Percentiles rank a stretch among this genome's conserved stretches.
phyloP scores from a whole-genome alignment of 177 flowering plant genomes.

The Vitis hybrid region DNA sequence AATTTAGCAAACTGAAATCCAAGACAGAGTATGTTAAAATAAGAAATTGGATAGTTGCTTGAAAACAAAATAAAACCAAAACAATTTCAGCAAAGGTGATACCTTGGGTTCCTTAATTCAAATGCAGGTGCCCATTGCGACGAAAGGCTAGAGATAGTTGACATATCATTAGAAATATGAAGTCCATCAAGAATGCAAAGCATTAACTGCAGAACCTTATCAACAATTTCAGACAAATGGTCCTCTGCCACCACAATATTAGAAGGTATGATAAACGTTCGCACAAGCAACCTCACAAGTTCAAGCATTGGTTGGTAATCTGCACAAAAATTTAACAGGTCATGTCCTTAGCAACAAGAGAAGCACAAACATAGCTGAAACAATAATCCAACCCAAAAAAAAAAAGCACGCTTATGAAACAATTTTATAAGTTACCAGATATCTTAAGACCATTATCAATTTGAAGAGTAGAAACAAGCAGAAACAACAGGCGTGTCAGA shows the following conservation, averaged over 20 bases:
- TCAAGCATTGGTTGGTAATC: conserved; percentile 46
- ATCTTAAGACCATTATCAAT: conserved; percentile 32
- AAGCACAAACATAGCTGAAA: not conserved
- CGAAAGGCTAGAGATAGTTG: conserved; percentile 32
- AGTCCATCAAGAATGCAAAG: conserved; percentile 62
- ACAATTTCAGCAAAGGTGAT: conserved; percentile 9
- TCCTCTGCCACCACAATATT: conserved; percentile 18
- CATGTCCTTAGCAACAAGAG: not conserved
- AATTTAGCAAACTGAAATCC: conserved; percentile 60
- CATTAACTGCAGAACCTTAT: conserved; percentile 59
- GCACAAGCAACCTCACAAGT: conserved; percentile 41
- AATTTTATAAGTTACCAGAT: conserved; percentile 38
- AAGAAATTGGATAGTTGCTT: not conserved
- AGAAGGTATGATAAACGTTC: conserved; percentile 29
- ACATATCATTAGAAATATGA: conserved; percentile 22
- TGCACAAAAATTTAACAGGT: conserved; percentile 20
- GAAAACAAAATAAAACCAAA: conserved; percentile 7
- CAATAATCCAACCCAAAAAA: conserved; percentile 1
- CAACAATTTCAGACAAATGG: conserved; percentile 31
- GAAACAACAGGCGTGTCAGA: conserved; percentile 46
- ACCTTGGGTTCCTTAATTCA: conserved; percentile 58
- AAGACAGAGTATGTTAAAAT: conserved; percentile 4
- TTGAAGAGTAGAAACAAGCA: conserved; percentile 51
- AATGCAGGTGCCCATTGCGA: conserved; percentile 70
- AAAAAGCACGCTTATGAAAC: conserved; percentile 4